A percentile compares a stretch with the other conserved stretches of the same genome.
Evolutionary conservation across 164 flowering plant species (phyloP).

Genomic region (Tinospora cordifolia): DNA sequence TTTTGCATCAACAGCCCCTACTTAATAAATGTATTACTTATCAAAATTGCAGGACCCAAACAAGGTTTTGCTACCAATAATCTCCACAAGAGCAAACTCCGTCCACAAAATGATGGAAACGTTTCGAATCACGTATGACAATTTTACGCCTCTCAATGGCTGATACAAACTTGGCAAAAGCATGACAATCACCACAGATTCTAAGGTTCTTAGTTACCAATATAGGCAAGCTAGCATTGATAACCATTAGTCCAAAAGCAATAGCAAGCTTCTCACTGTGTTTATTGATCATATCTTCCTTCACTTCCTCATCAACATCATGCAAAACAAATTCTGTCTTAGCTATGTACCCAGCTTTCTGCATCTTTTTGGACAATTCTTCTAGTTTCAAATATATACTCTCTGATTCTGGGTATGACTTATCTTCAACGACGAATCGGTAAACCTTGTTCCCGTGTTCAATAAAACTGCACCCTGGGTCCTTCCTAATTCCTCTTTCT

Average conservation of each 20-base stretch:
- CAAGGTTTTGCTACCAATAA: too few species aligned
- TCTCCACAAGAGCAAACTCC: constrained; percentile 26
- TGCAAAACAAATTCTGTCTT: too few species aligned
- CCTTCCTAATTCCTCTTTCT: constrained; percentile 24
- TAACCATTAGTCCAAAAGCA: too few species aligned
- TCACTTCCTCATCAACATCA: too few species aligned
- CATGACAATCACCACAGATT: constrained; percentile 41
- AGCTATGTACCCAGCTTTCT: too few species aligned
- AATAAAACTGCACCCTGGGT: constrained; percentile 36
- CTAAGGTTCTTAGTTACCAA: too few species aligned
- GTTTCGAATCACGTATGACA: constrained; percentile 33
- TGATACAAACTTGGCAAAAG: constrained; percentile 28
- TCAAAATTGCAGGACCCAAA: too few species aligned
- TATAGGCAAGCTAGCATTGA: too few species aligned
- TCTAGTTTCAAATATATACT: constrained; percentile 27
- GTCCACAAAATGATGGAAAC: constrained; percentile 34
- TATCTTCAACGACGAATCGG: constrained; percentile 31
- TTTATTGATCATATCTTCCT: too few species aligned
- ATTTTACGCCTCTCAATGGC: constrained; percentile 26
- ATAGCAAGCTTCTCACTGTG: too few species aligned
- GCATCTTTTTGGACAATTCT: constrained; percentile 21
- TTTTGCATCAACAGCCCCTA: too few species aligned
- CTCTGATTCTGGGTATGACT: constrained; percentile 26
- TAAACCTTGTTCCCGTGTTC: constrained; percentile 28
- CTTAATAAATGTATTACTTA: too few species aligned